phyloP scores from a whole-genome alignment of 495 filamentous ascomycete species.

The Trichoderma reesei region DNA sequence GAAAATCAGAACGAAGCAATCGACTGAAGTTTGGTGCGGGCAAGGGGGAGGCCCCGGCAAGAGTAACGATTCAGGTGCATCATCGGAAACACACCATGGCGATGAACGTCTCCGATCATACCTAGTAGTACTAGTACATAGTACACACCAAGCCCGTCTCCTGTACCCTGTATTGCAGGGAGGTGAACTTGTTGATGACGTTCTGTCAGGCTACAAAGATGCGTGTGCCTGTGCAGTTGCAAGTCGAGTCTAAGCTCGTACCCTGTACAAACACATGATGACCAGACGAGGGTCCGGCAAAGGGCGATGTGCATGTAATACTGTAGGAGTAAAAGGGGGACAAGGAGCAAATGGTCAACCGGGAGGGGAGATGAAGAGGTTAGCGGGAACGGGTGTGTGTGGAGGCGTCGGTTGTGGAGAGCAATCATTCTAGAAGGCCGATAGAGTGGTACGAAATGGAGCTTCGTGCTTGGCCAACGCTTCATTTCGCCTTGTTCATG shows the following conservation, averaged over 20 bases:
- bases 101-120: neutral
- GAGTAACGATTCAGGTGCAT: neutral
- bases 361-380: neutral
- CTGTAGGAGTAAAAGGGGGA: slow-evolving; percentile 6
- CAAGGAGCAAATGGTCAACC: neutral
- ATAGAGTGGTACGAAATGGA: slow-evolving; percentile 3
- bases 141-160: no score
- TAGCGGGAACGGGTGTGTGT: neutral
- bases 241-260: no score
- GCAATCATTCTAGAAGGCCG: slow-evolving; percentile 6
- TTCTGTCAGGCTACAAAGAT: no score
- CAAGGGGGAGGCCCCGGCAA: neutral
- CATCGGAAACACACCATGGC: neutral
- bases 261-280: no score
- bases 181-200: no score
- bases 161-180: no score
- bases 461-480: neutral
- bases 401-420: neutral
- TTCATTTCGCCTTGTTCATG: neutral
- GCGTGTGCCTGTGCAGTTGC: no score
- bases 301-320: no score
- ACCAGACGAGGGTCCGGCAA: no score
- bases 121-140: no score
- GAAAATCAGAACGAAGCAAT: no score
- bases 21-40: neutral